Conservation (phyloP, 352 stramenopile species). For the Phytopythium aichiense region DNA sequence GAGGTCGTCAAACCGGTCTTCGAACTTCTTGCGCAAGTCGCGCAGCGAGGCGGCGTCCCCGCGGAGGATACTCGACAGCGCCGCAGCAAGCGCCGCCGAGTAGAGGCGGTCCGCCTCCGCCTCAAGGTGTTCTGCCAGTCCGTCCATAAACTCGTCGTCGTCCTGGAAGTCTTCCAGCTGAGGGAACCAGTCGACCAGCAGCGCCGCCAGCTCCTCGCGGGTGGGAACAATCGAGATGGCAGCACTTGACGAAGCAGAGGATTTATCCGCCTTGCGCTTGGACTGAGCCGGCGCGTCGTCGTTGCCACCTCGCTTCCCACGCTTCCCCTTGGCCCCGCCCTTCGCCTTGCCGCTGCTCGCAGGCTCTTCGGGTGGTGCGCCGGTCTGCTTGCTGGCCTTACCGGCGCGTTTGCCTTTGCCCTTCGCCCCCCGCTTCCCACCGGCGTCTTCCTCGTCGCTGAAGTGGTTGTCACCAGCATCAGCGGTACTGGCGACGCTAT, state of each 20-base stretch:
- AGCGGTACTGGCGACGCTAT: not conserved
- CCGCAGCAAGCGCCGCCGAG: conserved; percentile 36
- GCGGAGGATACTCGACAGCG: conserved; percentile 60
- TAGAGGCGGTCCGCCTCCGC: conserved; percentile 47
- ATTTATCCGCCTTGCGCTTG: conserved; percentile 22
- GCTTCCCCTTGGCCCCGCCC: conserved; percentile 39
- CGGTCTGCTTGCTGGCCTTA: conserved; percentile 16
- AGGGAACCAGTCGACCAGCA: conserved; percentile 47
- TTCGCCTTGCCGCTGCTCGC: conserved; percentile 1
- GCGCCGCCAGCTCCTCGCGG: conserved; percentile 30
- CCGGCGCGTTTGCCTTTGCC: conserved; percentile 18
- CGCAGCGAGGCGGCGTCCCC: conserved; percentile 68
- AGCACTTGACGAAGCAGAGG: conserved; percentile 28
- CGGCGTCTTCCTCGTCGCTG: conserved; percentile 33
- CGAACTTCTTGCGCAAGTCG: conserved; percentile 67
- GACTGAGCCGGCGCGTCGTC: conserved; percentile 19
- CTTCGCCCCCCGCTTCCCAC: conserved; percentile 33
- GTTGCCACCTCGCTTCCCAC: conserved; percentile 30
- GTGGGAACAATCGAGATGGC: conserved; percentile 46
- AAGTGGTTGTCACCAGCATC: conserved; percentile 28
- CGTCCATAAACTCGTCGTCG: conserved; percentile 66
- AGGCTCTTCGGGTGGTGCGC: conserved; percentile 8
- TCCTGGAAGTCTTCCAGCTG: conserved; percentile 41
- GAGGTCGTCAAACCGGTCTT: conserved; percentile 71
- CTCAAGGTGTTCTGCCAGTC: conserved; percentile 40